Evolutionary conservation across 164 flowering plant genomes (phyloP).

Genomic region (Platanus orientalis): DNA sequence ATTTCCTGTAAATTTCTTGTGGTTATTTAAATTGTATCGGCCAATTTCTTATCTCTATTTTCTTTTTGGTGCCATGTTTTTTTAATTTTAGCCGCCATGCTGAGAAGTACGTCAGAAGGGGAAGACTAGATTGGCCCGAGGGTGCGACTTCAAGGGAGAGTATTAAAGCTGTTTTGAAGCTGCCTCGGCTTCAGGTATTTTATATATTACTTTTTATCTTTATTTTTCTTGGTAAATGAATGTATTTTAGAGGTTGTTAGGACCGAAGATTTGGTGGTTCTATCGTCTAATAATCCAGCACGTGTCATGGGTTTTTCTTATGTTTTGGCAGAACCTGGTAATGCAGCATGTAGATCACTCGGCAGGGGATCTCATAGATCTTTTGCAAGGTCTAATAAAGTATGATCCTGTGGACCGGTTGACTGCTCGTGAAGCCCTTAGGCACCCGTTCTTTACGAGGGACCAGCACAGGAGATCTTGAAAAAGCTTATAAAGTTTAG

Average conservation of each 20-base stretch:
- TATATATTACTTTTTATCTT: not conserved
- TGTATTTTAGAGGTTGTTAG: not conserved
- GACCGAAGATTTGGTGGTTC: too few relatives aligned
- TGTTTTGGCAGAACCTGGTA: conserved; percentile 38
- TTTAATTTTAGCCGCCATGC: conserved; percentile 39
- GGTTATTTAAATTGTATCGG: not conserved
- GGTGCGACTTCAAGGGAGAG: conserved; percentile 73
- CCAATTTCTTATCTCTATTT: too few relatives aligned
- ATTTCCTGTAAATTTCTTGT: not conserved
- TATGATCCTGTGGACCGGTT: conserved; percentile 55
- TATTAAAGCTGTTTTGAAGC: conserved; percentile 54
- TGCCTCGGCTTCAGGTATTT: conserved; percentile 63
- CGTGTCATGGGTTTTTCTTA: not conserved
- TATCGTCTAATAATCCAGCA: too few relatives aligned
- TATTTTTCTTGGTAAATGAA: not conserved
- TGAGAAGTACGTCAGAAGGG: conserved; percentile 62
- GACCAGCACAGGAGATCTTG: conserved; percentile 34
- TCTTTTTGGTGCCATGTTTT: too few relatives aligned
- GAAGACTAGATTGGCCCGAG: conserved; percentile 72
- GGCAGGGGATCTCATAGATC: conserved; percentile 56
- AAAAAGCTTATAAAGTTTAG: not conserved
- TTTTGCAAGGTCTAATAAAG: conserved; percentile 60
- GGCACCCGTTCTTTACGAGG: conserved; percentile 62
- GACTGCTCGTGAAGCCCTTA: conserved; percentile 59
- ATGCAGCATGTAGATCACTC: conserved; percentile 75